Conservation (phyloP, 139 green algal species). For the Chlamydomonas eustigma region DNA sequence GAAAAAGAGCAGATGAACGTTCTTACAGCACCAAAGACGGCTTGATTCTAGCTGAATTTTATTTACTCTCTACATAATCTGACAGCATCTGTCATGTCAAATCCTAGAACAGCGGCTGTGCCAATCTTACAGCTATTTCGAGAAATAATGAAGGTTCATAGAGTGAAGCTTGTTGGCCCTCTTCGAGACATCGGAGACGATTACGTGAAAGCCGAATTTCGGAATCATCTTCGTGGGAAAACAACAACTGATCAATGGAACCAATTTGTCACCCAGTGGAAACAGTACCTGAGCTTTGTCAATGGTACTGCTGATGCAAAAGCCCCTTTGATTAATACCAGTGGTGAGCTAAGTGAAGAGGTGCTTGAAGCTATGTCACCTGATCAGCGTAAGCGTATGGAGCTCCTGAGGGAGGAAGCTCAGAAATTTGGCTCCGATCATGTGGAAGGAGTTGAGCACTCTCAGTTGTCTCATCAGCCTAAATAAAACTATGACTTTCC, state of each 20-base stretch:
- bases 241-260: slow-evolving; percentile 61
- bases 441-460: too few species aligned
- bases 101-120: not conserved
- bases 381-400: slow-evolving; percentile 55
- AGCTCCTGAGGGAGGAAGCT: slow-evolving; percentile 38
- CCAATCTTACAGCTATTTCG: slow-evolving; percentile 46
- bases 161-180: slow-evolving; percentile 50
- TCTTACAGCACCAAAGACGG: slow-evolving; percentile 26
- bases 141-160: slow-evolving; percentile 64
- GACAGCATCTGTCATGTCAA: not conserved
- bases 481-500: too few species aligned
- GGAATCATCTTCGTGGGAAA: slow-evolving; percentile 46
- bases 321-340: slow-evolving; percentile 5
- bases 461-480: too few species aligned
- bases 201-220: slow-evolving; percentile 66
- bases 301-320: not conserved
- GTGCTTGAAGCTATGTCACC: slow-evolving; percentile 30
- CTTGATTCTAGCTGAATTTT: not conserved
- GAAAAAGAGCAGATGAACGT: slow-evolving; percentile 76
- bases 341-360: slow-evolving; percentile 30
- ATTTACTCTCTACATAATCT: not conserved
- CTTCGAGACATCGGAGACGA: slow-evolving; percentile 66
- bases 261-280: slow-evolving; percentile 67
- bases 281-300: slow-evolving; percentile 37
- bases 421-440: not conserved